phyloP scores from a whole-genome alignment of 176 grass and related monocot species.

The Coix lacrymajobi region DNA sequence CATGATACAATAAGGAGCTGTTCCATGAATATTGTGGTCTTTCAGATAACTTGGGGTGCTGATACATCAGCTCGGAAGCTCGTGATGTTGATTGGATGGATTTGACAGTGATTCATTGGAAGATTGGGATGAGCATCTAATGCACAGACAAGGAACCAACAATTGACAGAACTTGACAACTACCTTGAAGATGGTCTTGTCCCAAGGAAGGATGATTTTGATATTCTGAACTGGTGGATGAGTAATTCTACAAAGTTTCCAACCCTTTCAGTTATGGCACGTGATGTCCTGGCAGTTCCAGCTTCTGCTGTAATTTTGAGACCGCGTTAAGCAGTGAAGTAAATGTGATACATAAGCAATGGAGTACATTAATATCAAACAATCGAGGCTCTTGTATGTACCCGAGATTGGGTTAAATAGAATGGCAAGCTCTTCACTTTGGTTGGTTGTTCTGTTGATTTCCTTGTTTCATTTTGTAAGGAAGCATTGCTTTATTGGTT shows the following conservation, averaged over 20 bases:
- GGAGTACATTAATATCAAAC: conserved; percentile 50
- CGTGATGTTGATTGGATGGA: conserved; percentile 20
- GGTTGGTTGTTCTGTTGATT: not conserved
- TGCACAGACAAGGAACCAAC: conserved; percentile 34
- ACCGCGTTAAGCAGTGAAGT: conserved; percentile 15
- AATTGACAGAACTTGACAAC: conserved; percentile 35
- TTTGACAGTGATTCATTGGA: conserved; percentile 43
- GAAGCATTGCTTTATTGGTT: not conserved
- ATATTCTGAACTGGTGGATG: conserved; percentile 61
- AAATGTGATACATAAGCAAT: conserved; percentile 27
- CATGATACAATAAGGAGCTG: conserved; percentile 23
- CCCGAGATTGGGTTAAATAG: conserved; percentile 41
- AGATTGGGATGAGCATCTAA: conserved; percentile 45
- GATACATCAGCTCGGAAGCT: conserved; percentile 22
- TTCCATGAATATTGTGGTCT: conserved; percentile 38
- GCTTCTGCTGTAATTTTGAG: conserved; percentile 31
- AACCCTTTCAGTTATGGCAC: conserved; percentile 38
- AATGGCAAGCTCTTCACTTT: conserved; percentile 16
- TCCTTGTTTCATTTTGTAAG: not conserved
- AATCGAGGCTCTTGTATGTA: conserved; percentile 46
- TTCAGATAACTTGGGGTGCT: not conserved
- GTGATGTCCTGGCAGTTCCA: conserved; percentile 47
- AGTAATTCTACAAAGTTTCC: conserved; percentile 42
- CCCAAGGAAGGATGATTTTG: conserved; percentile 49
- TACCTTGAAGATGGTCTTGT: conserved; percentile 47